Base-by-base conservation (phyloP, 2,329 filamentous ascomycete species). In the Trichoderma harzianum region DNA sequence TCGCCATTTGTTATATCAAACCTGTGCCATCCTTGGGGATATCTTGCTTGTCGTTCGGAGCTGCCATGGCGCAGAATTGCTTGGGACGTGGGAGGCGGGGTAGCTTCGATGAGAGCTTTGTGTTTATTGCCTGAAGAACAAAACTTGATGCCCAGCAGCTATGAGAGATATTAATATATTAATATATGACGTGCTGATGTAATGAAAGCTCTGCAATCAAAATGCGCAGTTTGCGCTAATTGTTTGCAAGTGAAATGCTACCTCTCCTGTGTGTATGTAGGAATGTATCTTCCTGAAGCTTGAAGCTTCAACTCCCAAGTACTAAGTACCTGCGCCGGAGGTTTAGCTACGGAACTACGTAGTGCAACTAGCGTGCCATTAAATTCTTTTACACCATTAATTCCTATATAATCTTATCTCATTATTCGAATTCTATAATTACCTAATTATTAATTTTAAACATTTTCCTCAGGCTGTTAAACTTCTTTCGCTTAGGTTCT, bases 401-500 rank as follows among this genome's bases (percentile, higher is more conserved):
- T 53, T 24, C 21, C 47, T 53, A 53, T 53, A 21, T 34, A 60
- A 60, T n/a, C 30, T 60, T 21, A 14, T 39, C 36, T 43, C 18
- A 64, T 57, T 64, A 55, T 39, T 26, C 24, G 16, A 26, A 8
- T n/a, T 61, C 47, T 60, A 21, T 70, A 57, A 47, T 36, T 57
- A 58, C 28, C 57, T 60, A 60, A 32, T 70, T 55, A 67, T 71
- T 57, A 43, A 71, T 47, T 34, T 67, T 67, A 71, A 71, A 71
- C 53, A 71, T 68, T 36, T 68, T 71, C 10, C 69, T 67, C 21
- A 71, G n/a, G 61, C 61, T 64, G 34, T 60, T 67, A 30, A 71
- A 71, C 32, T 71, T 71, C 63, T 71, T 71, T 61, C 61, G 43
- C 36, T 68, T 71, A 28, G 53, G 69, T 30, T 66, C 69, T 70